Evolutionary conservation across 768 basidiomycete species (phyloP).

Genomic region (Lentinula edodes): DNA sequence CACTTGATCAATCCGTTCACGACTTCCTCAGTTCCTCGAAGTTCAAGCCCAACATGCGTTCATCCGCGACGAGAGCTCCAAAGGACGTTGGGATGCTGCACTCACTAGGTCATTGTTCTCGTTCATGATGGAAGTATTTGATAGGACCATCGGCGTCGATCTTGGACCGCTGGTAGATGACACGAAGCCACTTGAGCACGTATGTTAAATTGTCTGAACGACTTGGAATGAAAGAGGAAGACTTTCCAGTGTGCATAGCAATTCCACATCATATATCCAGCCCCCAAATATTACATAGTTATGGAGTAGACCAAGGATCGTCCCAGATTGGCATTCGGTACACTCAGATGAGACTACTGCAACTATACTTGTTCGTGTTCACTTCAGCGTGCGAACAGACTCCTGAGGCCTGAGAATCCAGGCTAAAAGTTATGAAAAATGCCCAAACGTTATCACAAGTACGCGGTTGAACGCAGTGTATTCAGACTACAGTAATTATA

Average conservation of each 20-base stretch:
- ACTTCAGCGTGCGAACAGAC: no score
- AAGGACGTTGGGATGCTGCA: conserved; percentile 95
- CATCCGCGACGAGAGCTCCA: conserved; percentile 86
- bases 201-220: conserved; percentile 66
- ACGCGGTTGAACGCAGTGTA: conserved; percentile 75
- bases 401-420: no score
- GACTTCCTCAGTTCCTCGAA: conserved; percentile 67
- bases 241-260: no score
- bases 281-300: no score
- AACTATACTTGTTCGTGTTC: no score
- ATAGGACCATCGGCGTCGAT: conserved; percentile 80
- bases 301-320: no score
- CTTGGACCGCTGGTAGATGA: conserved; percentile 59
- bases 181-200: conserved; percentile 60
- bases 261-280: no score
- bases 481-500: conserved; percentile 29
- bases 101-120: conserved; percentile 73
- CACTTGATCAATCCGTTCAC: conserved; percentile 4
- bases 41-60: conserved; percentile 98
- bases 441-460: background rate
- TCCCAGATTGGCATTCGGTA: no score
- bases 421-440: no score
- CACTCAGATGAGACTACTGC: no score
- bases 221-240: background rate
- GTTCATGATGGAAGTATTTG: conserved; percentile 93